A percentile compares a stretch with the other conserved stretches of the same genome.
Evolutionary conservation across 805 yeast genomes (phyloP).

Genomic region (Groenewaldozyma tartarivorans): DNA sequence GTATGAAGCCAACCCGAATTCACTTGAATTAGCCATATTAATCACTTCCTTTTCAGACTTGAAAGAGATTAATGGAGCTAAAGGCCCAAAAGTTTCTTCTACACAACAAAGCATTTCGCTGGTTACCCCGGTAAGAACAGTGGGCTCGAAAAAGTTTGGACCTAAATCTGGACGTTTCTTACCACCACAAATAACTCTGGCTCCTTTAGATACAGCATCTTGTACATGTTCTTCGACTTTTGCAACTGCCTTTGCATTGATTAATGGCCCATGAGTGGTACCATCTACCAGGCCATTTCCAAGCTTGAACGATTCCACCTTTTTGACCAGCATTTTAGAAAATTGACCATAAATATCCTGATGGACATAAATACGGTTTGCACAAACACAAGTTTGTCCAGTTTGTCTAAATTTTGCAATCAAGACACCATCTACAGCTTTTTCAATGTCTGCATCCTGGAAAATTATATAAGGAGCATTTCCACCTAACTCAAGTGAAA

Average conservation of each 20-base stretch:
- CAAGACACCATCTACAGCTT: slow-evolving; percentile 58
- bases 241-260: slow-evolving; percentile 49
- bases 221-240: slow-evolving; percentile 55
- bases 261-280: slow-evolving; percentile 71
- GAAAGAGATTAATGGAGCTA: slow-evolving; percentile 62
- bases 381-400: slow-evolving; percentile 79
- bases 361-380: slow-evolving; percentile 63
- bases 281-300: slow-evolving; percentile 54
- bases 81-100: slow-evolving; percentile 81
- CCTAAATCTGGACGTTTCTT: slow-evolving; percentile 44
- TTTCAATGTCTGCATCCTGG: slow-evolving; percentile 59
- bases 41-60: slow-evolving; percentile 55
- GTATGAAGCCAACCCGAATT: slow-evolving; percentile 72
- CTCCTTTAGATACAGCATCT: slow-evolving; percentile 61
- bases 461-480: slow-evolving; percentile 73
- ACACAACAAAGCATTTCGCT: slow-evolving; percentile 43
- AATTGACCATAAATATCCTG: slow-evolving; percentile 55
- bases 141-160: slow-evolving; percentile 54
- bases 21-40: slow-evolving; percentile 51
- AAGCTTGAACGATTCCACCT: slow-evolving; percentile 35
- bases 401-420: slow-evolving; percentile 63
- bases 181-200: slow-evolving; percentile 57
- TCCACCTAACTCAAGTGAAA: slow-evolving; percentile 70
- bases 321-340: slow-evolving; percentile 37
- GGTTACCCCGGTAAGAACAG: slow-evolving; percentile 54